Base-by-base conservation (phyloP, 2,329 filamentous ascomycete species). In the Thelonectria discophora region DNA sequence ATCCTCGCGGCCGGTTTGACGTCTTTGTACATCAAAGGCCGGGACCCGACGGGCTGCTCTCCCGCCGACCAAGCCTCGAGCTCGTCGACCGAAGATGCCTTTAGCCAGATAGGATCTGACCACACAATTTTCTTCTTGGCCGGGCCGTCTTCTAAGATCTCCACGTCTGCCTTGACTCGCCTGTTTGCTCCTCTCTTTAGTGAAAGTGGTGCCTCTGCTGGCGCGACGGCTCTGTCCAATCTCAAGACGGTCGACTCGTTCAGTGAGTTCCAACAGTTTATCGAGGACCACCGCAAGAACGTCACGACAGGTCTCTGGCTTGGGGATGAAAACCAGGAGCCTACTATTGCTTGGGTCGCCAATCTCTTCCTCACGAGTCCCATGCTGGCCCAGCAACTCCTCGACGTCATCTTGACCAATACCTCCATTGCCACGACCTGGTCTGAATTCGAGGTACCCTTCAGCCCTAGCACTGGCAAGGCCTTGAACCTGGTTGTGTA, bases 401-500 rank as follows among this genome's bases (percentile, higher is more conserved):
- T 92, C 48, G 80, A 92, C 73, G 84, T 85, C n/a, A 70, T 93
- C 18, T 75, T 94, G 20, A 84, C 86, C 20, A 88, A 90, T 57
- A 84, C 86, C 6, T 85, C 86, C 2, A 93, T 97, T 62, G 82
- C 84, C 3, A 91, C 90, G 1, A 85, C 87, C 51, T 97, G 89
- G 76, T 85, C 90, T 50, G 79, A 86, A 12, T 97, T 97, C 70
- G 92, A 92, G 65, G 84, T 87, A 0, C 91, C 92, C 0, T 94
- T 89, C 78, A 80, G 85, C 24, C 87, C 91, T 0, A 81, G 82
- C 18, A 86, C 88, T 9, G 92, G 92, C 18, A 83, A 94, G 52
- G 88, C 89, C 1, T 78, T 97, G 21, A 92, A 96, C 73, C 82
- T 97, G 17, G 86, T 94, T 42, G 82, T 92, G 9, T 97, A 97